Evolutionary conservation across 176 grass and related monocot species (phyloP).

Genomic region (Coix lacrymajobi): DNA sequence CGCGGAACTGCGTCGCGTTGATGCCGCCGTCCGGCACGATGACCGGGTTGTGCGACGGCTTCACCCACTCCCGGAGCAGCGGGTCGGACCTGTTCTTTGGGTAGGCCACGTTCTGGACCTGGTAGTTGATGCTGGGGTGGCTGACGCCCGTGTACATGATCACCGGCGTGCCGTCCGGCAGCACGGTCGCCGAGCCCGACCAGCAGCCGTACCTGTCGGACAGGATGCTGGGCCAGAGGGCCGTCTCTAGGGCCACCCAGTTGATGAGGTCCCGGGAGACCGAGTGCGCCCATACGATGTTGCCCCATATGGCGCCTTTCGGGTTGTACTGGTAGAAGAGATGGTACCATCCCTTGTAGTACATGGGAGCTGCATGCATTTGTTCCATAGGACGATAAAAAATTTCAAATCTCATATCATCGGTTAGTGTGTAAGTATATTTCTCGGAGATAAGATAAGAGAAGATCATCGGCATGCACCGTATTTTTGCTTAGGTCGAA

Average conservation of each 20-base stretch:
- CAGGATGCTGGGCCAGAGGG: conserved; percentile 45
- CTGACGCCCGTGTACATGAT: conserved; percentile 61
- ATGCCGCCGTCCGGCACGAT: conserved; percentile 42
- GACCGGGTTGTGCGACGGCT: conserved; percentile 55
- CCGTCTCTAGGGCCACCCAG: conserved; percentile 52
- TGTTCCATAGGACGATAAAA: not conserved
- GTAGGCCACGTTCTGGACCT: conserved; percentile 69
- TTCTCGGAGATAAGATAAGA: too few relatives aligned
- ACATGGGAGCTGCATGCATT: conserved; percentile 48
- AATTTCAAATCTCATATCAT: too few relatives aligned
- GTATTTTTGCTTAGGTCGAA: not conserved
- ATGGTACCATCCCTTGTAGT: conserved; percentile 78
- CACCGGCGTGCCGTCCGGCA: conserved; percentile 37
- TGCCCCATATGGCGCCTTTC: conserved; percentile 46
- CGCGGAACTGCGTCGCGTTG: conserved; percentile 55
- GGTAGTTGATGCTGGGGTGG: conserved; percentile 18
- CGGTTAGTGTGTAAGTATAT: too few relatives aligned
- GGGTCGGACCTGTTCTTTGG: conserved; percentile 60
- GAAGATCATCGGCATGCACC: too few relatives aligned
- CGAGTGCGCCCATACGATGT: conserved; percentile 75
- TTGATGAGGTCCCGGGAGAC: conserved; percentile 63
- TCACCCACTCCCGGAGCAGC: conserved; percentile 60
- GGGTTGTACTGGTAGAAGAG: conserved; percentile 76
- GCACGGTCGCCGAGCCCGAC: conserved; percentile 58
- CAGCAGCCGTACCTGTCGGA: conserved; percentile 57